Conservation (phyloP, 179 eudicot species). For the Monotropa hypopitys region DNA sequence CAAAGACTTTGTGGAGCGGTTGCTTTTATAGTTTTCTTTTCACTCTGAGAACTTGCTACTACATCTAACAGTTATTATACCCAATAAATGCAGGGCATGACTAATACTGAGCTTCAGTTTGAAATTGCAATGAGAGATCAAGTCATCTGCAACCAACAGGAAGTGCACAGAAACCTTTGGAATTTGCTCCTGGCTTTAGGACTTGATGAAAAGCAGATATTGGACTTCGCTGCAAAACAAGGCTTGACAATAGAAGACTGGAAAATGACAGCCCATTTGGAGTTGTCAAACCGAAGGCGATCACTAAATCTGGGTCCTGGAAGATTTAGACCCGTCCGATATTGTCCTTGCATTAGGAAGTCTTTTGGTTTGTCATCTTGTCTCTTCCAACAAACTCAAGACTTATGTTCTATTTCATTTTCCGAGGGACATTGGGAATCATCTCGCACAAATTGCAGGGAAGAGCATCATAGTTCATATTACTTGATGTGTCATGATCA, state of each 20-base stretch:
- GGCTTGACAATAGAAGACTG: conserved; percentile 44
- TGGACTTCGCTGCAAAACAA: conserved; percentile 46
- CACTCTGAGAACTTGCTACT: neutral
- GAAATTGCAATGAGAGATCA: conserved; percentile 83
- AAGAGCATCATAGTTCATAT: conserved; percentile 28
- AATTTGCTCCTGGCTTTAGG: conserved; percentile 43
- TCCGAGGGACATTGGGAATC: conserved; percentile 8
- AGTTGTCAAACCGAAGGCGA: conserved; percentile 11
- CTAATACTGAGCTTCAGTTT: conserved; percentile 69
- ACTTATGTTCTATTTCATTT: conserved; percentile 11
- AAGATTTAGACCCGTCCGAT: conserved; percentile 12
- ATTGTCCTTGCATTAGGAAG: conserved; percentile 16
- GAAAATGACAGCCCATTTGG: conserved; percentile 21
- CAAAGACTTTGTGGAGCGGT: neutral
- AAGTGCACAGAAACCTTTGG: conserved; percentile 61
- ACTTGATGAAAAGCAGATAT: conserved; percentile 40
- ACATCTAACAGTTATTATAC: neutral
- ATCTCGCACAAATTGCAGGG: conserved; percentile 17
- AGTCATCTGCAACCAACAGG: conserved; percentile 51
- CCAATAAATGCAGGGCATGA: conserved; percentile 45
- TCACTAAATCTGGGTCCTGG: conserved; percentile 10
- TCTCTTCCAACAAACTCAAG: conserved; percentile 20
- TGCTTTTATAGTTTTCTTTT: neutral
- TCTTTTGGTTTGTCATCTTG: conserved; percentile 18
- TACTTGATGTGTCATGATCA: conserved; percentile 24